Evolutionary conservation across 2,329 filamentous ascomycete species (phyloP).

Genomic region (Penicillium verrucosum): DNA sequence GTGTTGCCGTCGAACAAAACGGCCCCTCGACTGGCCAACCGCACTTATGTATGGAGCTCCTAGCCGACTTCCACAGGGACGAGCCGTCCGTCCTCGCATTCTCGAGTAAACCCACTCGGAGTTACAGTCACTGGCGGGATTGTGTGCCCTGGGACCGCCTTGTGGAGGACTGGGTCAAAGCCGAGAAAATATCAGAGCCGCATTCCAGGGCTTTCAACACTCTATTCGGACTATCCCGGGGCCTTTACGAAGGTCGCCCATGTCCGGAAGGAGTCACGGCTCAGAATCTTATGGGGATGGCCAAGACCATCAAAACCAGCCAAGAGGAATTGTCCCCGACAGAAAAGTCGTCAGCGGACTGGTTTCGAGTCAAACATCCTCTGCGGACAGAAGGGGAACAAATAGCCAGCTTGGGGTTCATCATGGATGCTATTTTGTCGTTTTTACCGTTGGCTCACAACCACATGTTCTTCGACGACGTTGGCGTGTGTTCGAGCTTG

Average conservation of each 20-base stretch:
- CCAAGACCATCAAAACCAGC: background rate
- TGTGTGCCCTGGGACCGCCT: background rate
- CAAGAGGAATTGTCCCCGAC: background rate
- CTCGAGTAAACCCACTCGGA: background rate
- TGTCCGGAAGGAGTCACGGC: background rate
- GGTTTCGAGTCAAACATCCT: background rate
- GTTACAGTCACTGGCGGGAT: background rate
- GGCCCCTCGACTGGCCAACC: background rate
- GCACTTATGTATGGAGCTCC: background rate
- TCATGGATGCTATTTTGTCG: background rate
- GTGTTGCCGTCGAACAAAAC: background rate
- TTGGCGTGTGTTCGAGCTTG: background rate
- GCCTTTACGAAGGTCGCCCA: background rate
- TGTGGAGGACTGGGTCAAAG: background rate
- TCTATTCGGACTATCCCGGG: background rate
- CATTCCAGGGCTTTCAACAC: background rate
- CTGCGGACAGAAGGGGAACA: background rate
- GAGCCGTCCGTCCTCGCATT: background rate
- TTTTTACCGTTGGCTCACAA: background rate
- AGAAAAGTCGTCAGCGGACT: background rate
- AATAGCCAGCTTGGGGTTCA: background rate
- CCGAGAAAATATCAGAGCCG: background rate
- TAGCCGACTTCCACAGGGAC: background rate
- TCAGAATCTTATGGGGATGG: background rate
- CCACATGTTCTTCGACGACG: background rate